Conservation (phyloP, 2,329 filamentous ascomycete genomes). For the Stylonectria norvegica region DNA sequence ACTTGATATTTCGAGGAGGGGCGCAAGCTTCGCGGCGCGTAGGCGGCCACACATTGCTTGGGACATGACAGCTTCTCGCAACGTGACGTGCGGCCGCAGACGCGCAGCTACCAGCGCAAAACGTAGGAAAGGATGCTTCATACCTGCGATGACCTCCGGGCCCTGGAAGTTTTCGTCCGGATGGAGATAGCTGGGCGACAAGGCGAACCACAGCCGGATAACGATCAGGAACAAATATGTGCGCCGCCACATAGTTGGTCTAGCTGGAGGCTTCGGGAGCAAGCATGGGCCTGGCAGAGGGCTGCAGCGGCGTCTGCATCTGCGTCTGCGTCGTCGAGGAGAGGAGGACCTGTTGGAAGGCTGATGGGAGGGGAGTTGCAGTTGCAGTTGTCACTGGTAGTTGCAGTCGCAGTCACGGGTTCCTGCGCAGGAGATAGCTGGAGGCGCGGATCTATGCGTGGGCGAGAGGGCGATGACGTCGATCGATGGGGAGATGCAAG, state of each 20-base stretch:
- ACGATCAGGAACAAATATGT: slow-evolving; percentile 80
- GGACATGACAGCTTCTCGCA: too few species aligned
- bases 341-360: not conserved
- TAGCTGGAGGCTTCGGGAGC: slow-evolving; percentile 21
- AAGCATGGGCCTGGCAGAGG: slow-evolving; percentile 25
- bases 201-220: slow-evolving; percentile 87
- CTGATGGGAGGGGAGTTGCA: slow-evolving; percentile 2
- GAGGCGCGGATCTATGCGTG: too few species aligned
- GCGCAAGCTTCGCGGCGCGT: not conserved
- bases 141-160: slow-evolving; percentile 94
- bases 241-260: slow-evolving; percentile 77
- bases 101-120: not conserved
- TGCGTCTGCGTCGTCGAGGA: slow-evolving; percentile 3
- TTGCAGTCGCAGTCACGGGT: too few species aligned
- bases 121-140: slow-evolving; percentile 31
- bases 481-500: not conserved
- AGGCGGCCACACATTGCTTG: too few species aligned
- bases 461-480: not conserved
- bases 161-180: slow-evolving; percentile 99
- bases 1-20: not conserved
- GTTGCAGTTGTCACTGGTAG: slow-evolving; percentile 1
- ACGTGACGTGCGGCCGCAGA: not conserved
- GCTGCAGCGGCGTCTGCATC: slow-evolving; percentile 18
- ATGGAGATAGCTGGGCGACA: slow-evolving; percentile 94
- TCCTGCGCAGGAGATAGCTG: too few species aligned